Base-by-base conservation (phyloP, 2,329 filamentous ascomycete species). In the Fusarium sarcochroum region DNA sequence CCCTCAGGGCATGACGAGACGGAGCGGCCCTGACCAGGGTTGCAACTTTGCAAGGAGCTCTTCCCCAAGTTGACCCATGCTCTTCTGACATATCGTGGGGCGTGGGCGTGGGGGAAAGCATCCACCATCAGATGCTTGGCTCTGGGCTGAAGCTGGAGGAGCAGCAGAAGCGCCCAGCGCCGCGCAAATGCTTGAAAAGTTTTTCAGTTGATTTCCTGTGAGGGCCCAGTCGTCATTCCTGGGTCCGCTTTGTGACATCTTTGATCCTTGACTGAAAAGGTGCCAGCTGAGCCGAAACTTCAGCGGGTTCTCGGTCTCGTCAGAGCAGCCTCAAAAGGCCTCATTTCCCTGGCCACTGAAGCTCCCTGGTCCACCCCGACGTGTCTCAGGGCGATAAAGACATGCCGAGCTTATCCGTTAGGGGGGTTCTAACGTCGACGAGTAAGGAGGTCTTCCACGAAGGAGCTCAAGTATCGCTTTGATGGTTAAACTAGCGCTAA, bases 21-120 rank as follows among this genome's bases (percentile, higher is more conserved):
- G 44, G 56, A 35, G 49, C 54, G 37, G 42, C 44, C 45, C 41
- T 67, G 42, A n/a, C 66, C 41, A 49, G 66, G 62, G 44, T 57
- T 53, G 47, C 20, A 37, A 42, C 32, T 60, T 49, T 56, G 40
- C 32, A 53, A 50, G 42, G 62, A 56, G 50, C 35, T 54, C 49
- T 70, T 64, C 67, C 58, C 66, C 66, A 64, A 69, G 46, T 38
- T 40, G 38, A 56, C 58, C 66, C 63, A 55, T 69, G 66, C 53
- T 48, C 30, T 20, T 70, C 63, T 68, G 49, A 51, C 66, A 69
- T 70, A 52, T 64, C 58, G 63, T 47, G 63, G 66, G 53, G 63
- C 66, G 44, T 50, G 49, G 50, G 52, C 63, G 66, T 69, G 67
- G 67, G 66, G 65, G 67, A 54, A 50, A 37, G 41, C 45, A 58